Percentiles rank a stretch among this genome's conserved stretches.
phyloP scores from a whole-genome alignment of 345 rosid species.

The Raphanus sativus region DNA sequence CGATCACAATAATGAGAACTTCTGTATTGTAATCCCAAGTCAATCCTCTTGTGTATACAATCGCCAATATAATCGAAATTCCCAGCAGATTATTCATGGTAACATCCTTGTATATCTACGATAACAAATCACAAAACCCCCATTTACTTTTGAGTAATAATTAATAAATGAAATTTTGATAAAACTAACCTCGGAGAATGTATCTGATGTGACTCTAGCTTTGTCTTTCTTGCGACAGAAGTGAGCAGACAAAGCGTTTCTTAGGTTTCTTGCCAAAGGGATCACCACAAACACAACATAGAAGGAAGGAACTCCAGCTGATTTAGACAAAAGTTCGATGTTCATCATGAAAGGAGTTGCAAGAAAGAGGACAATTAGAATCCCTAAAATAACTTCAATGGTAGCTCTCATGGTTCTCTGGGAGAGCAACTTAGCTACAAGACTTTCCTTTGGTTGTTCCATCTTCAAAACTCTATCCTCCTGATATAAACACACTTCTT shows the following conservation, averaged over 20 bases:
- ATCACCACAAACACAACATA: slow-evolving; percentile 29
- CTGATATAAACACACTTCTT: background rate
- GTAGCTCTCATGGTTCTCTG: slow-evolving; percentile 13
- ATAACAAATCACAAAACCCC: background rate
- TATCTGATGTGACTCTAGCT: slow-evolving; percentile 26
- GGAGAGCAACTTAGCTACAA: slow-evolving; percentile 18
- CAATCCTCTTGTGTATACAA: slow-evolving; percentile 31
- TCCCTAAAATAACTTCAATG: slow-evolving; percentile 29
- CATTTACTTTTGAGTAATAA: background rate
- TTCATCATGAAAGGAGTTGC: slow-evolving; percentile 37
- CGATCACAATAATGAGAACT: slow-evolving; percentile 30
- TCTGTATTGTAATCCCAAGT: slow-evolving; percentile 31
- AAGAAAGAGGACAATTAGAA: slow-evolving; percentile 26
- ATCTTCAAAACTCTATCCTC: slow-evolving; percentile 23
- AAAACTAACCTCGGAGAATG: slow-evolving; percentile 32
- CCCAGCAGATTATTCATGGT: slow-evolving; percentile 35
- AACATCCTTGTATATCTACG: slow-evolving; percentile 33
- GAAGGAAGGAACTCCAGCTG: slow-evolving; percentile 38
- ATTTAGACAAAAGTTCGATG: slow-evolving; percentile 21
- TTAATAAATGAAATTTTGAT: background rate
- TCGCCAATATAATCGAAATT: slow-evolving; percentile 29
- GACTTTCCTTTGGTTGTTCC: slow-evolving; percentile 12
- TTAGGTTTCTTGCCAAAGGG: slow-evolving; percentile 32
- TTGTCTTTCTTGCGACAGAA: slow-evolving; percentile 29
- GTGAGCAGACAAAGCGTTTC: slow-evolving; percentile 30